A percentile compares a stretch with the other conserved stretches of the same genome.
phyloP scores from a whole-genome alignment of 2,329 filamentous ascomycete genomes.

The Aureobasidium pullulans region DNA sequence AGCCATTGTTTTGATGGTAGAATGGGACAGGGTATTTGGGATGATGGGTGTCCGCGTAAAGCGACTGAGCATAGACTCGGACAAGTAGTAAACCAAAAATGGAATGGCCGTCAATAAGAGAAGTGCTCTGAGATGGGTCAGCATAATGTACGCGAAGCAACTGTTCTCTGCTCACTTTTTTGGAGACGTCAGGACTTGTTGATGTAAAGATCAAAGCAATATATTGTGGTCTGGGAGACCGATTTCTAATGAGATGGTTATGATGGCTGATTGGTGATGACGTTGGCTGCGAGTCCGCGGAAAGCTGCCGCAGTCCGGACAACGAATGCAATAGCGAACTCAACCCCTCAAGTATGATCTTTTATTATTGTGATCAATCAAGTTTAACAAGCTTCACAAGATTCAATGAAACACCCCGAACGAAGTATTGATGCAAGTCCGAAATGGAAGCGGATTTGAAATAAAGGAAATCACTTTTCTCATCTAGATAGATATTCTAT shows the following conservation, averaged over 20 bases:
- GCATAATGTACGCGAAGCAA: background rate
- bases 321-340: background rate
- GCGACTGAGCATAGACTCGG: background rate
- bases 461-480: conserved; percentile 7
- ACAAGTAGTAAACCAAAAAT: background rate
- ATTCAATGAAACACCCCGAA: background rate
- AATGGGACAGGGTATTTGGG: background rate
- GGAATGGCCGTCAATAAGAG: background rate
- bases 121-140: background rate
- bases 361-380: background rate
- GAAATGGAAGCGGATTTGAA: background rate
- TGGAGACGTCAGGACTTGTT: background rate
- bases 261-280: background rate
- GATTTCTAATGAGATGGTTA: background rate
- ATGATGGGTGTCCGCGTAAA: background rate
- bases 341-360: no score
- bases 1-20: background rate
- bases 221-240: background rate
- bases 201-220: background rate
- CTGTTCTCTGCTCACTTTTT: background rate
- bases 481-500: conserved; percentile 8
- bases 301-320: background rate
- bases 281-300: background rate
- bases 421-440: background rate
- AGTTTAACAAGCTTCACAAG: background rate